Percentiles rank a stretch among this genome's conserved stretches.
phyloP scores from a whole-genome alignment of 2,329 filamentous ascomycete species.

The Ophiocordyceps robertsii region DNA sequence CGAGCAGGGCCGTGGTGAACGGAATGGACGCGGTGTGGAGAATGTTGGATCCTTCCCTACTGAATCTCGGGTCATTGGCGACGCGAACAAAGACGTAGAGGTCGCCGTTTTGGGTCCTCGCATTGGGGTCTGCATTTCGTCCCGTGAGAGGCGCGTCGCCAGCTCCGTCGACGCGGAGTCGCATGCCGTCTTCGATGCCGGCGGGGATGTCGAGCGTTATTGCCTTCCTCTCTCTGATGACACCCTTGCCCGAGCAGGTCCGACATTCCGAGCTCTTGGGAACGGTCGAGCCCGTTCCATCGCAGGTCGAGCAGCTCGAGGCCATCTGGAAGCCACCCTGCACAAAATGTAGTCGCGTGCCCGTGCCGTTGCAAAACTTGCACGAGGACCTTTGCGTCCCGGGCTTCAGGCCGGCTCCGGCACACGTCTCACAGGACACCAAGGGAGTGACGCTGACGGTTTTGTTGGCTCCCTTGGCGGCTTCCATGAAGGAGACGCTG shows the following conservation, averaged over 20 bases:
- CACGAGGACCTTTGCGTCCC: conserved; percentile 64
- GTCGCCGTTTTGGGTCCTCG: conserved; percentile 63
- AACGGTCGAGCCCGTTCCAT: conserved; percentile 62
- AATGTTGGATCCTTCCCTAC: conserved; percentile 74
- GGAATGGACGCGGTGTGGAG: conserved; percentile 86
- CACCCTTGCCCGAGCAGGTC: conserved; percentile 70
- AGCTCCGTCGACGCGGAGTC: conserved; percentile 69
- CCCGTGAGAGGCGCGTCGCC: conserved; percentile 78
- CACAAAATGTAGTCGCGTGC: conserved; percentile 77
- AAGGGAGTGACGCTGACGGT: conserved; percentile 79
- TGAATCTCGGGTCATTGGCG: conserved; percentile 81
- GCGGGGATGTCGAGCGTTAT: conserved; percentile 86
- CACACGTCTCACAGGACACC: conserved; percentile 68
- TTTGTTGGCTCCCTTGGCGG: conserved; percentile 80
- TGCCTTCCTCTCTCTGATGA: conserved; percentile 68
- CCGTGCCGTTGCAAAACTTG: conserved; percentile 71
- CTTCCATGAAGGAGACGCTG: conserved; percentile 90
- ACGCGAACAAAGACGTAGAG: conserved; percentile 86
- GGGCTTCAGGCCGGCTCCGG: conserved; percentile 70
- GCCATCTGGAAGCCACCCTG: conserved; percentile 94
- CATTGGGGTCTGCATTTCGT: conserved; percentile 46
- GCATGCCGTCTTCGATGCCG: conserved; percentile 94
- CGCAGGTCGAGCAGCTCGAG: conserved; percentile 71
- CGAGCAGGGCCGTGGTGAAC: conserved; percentile 82
- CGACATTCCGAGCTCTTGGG: conserved; percentile 72